Base-by-base conservation (phyloP, 1,139 yeast genomes). In the Blastobotrys aristatus region DNA sequence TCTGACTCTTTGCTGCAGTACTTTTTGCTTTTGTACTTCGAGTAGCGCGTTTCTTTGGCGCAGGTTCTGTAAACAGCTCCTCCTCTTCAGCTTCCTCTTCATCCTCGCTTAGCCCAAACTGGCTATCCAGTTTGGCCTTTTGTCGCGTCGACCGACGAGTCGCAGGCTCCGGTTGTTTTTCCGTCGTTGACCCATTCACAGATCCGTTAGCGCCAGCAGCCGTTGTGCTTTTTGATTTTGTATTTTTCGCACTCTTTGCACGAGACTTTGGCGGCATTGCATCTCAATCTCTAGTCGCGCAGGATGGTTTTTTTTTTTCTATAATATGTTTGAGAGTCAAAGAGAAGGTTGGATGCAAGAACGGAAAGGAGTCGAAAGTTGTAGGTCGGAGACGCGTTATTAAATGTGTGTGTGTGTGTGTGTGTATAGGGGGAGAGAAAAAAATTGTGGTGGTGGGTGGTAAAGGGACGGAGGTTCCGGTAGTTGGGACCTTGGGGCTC, bases 181-280 rank as follows among this genome's bases (percentile, higher is more conserved):
- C n/a, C n/a, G n/a, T 16, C n/a, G 32, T 3, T 36, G 22, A 24
- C 5, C 27, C 27, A 10, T 24, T 24, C 27, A 24, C 27, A 24
- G 27, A 5, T 14, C 30, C 21, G 16, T 20, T 17, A n/a, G 17
- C 20, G 32, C 16, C 20, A 2, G 40, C 16, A 10, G 31, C 11
- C 13, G 39, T 20, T 13, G 43, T 39, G 29, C 24, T 29, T 17
- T 30, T 27, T 14, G 38, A 16, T 33, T 30, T 18, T 17, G 32
- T 31, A 17, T 26, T 14, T n/a, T 32, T 38, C 32, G 38, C 33
- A 33, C 32, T 30, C 22, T 46, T 46, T 10, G 49, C 24, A n/a
- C 49, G 45, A 20, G 49, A 36, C 44, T 46, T 46, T 35, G 49
- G 49, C 42, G 46, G 44, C 52, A 50, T 46, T 40, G 50, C 46